Evolutionary conservation across 768 basidiomycete genomes (phyloP), one percentile per base, ranked within the genome.

Genomic region (Psilocybe cyanescens): DNA sequence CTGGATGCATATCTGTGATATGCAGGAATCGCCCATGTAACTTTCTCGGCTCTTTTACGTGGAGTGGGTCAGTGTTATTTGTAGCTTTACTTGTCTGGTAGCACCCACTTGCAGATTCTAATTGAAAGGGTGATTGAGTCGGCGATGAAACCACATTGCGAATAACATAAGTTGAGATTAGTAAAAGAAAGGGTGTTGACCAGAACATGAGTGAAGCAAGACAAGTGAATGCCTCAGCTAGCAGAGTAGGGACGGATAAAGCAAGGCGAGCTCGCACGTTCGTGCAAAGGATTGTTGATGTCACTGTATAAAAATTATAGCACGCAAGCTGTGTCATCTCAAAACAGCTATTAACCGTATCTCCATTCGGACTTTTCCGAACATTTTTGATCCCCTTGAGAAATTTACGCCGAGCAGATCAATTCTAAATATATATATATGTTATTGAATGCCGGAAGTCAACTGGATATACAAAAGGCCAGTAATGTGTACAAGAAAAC

Each of bases 1-100:
- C 92, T 35, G 92, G 92, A 68, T 95, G 93, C 59, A 94, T 85
- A 73, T 95, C 93, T 19, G 91, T 92, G 64, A 94, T 86, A 62
- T 93, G 91, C 28, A 94, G 72, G 74, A 93, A 94, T 49, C 90
- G 84, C 8, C 90, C 90, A 59, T 85, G 84, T 17, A 91, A 78
- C 70, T 81, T 85, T 60, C 74, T 81, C 45, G 78, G 78, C 58
- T 75, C 79, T 81, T 71, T 68, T 67, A 56, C 44, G 57, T 50
- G 39, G 62, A 11, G 35, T 53, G 53, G 57, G 54, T 51, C 17
- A 59, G 41, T 44, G 41, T 37, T 55, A 58, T 57, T 58, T 53
- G 49, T 19, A 33, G 49, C 7, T 17, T 30, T 28, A 35, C 16
- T 24, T 28, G 31, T 1, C 45, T 57, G 14, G 24, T 24, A 30